phyloP scores from a whole-genome alignment of 2,329 filamentous ascomycete genomes.

The Fusarium multiceps region DNA sequence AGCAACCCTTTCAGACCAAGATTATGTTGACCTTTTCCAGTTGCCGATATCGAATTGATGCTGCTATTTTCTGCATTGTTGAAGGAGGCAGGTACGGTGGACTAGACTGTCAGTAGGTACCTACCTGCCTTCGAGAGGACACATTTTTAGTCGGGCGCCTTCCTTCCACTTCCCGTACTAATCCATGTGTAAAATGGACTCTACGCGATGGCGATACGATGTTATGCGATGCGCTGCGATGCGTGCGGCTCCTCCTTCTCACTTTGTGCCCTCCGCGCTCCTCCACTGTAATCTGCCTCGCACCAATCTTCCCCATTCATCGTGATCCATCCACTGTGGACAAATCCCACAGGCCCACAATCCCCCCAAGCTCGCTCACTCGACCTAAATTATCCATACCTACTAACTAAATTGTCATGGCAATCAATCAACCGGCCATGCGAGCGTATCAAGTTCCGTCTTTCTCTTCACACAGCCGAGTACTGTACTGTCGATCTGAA shows the following conservation, averaged over 20 bases:
- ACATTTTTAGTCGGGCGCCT: slow-evolving; percentile 7
- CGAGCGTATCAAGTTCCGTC: slow-evolving; percentile 18
- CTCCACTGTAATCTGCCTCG: slow-evolving; percentile 34
- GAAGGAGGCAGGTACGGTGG: slow-evolving; percentile 12
- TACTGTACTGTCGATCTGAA: slow-evolving; percentile 1
- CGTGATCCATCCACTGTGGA: slow-evolving; percentile 39
- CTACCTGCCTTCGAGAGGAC: neutral
- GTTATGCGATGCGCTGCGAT: slow-evolving; percentile 9
- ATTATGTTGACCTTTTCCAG: neutral
- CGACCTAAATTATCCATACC: slow-evolving; percentile 8
- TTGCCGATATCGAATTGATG: neutral
- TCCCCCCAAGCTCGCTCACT: slow-evolving; percentile 25
- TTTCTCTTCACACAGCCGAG: neutral
- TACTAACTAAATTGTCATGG: slow-evolving; percentile 8
- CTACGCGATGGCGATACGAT: neutral
- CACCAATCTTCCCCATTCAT: slow-evolving; percentile 39
- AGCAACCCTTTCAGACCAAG: slow-evolving; percentile 15
- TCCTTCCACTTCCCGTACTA: neutral
- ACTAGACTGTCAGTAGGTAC: neutral
- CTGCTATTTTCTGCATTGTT: slow-evolving; percentile 8
- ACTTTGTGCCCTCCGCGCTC: slow-evolving; percentile 29
- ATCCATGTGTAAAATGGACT: neutral
- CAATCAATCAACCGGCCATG: slow-evolving; percentile 14
- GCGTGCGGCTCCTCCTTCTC: slow-evolving; percentile 37
- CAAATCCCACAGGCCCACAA: slow-evolving; percentile 41